A percentile compares a stretch with the other conserved stretches of the same genome.
These are phyloP conservation scores for Stentor roeselii DNA, from an alignment of 73 alveolate species.

Conservation along the genomic window DNA sequence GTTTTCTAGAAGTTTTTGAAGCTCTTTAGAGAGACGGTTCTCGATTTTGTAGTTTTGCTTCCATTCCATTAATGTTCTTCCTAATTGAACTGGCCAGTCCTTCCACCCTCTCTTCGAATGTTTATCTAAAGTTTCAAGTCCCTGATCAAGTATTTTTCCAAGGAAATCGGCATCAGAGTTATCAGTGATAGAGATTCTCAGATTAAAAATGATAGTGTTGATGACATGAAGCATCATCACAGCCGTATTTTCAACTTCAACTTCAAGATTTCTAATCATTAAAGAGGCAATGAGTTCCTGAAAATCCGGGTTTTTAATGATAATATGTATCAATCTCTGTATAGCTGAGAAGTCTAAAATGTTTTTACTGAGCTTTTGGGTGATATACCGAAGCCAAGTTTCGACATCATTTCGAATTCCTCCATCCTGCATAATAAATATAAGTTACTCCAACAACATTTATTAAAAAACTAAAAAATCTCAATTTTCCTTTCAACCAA, in stretches of 20 bases:
- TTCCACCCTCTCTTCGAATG: neutral
- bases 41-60: slow-evolving; percentile 23
- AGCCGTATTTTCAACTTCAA: slow-evolving; percentile 10
- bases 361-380: neutral
- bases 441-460: no score
- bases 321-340: neutral
- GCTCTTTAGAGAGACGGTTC: neutral
- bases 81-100: slow-evolving; percentile 10
- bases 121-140: neutral
- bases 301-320: slow-evolving; percentile 11
- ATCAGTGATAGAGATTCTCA: neutral
- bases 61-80: slow-evolving; percentile 11
- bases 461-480: no score
- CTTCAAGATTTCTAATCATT: neutral
- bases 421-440: slow-evolving; percentile 19
- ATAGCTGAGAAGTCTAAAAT: slow-evolving; percentile 15
- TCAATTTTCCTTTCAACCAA: no score
- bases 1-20: slow-evolving; percentile 4
- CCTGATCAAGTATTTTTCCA: slow-evolving; percentile 14
- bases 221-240: neutral
- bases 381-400: slow-evolving; percentile 5
- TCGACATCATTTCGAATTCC: neutral
- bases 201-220: neutral
- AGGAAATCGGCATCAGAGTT: neutral
- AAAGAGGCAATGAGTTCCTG: slow-evolving; percentile 10